phyloP scores from a whole-genome alignment of 441 rosid species.

The Geranium incanum region DNA sequence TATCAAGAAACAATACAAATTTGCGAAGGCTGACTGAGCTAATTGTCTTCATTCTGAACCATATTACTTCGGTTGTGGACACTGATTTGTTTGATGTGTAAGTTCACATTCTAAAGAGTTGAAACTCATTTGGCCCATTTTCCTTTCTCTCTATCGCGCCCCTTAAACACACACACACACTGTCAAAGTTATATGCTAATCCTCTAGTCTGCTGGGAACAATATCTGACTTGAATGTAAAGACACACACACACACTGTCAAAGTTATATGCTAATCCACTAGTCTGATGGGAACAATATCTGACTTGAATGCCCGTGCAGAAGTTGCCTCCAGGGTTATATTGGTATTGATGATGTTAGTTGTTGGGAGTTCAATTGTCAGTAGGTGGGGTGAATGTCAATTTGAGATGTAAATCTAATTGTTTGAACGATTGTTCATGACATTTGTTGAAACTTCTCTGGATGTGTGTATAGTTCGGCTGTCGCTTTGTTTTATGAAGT shows the following conservation, averaged over 20 bases:
- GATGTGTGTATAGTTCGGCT: background rate
- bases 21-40: constrained; percentile 86
- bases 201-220: constrained; percentile 12
- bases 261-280: constrained; percentile 1
- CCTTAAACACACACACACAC: background rate
- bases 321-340: constrained; percentile 10
- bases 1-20: constrained; percentile 75
- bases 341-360: background rate
- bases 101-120: constrained; percentile 29
- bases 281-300: constrained; percentile 10
- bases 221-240: constrained; percentile 9
- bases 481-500: background rate
- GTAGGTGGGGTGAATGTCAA: background rate
- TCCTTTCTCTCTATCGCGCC: background rate
- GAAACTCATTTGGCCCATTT: constrained; percentile 11
- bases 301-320: constrained; percentile 15
- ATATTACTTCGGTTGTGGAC: constrained; percentile 75
- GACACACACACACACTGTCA: background rate
- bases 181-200: constrained; percentile 3
- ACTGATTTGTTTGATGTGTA: constrained; percentile 90
- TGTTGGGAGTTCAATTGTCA: background rate
- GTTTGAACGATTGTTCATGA: background rate
- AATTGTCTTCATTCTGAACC: constrained; percentile 73
- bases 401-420: background rate
- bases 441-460: constrained; percentile 2